Base-by-base conservation (phyloP, 2,329 filamentous ascomycete genomes). In the Ceratocystis destructans region DNA sequence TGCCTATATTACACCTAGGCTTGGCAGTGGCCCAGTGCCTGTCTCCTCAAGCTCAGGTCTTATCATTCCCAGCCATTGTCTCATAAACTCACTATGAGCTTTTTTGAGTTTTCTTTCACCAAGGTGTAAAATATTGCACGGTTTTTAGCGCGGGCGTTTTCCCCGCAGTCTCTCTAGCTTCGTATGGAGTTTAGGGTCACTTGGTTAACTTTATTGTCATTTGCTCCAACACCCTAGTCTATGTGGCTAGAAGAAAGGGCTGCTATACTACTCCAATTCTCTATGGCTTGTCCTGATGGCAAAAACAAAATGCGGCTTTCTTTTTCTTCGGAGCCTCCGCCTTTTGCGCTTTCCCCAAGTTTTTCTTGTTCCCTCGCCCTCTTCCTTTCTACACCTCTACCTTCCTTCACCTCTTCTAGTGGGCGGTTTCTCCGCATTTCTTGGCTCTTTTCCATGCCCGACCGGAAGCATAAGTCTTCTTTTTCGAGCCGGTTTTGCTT, bases 401-500 rank as follows among this genome's bases (percentile, higher is more conserved):
- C 48, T 22, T 50, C n/a, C 17, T 10, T n/a, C 8, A 22, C 31
- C 28, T 57, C 28, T 57, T 31, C 31, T 31, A 22, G 50, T 31
- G 20, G 4, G 10, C 2, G 7, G 1, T 20, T 59, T 59, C 55
- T 59, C 53, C 53, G 37, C 53, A 59, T 8, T n/a, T 59, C 22
- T 33, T 33, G 4, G 53, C 53, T 7, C 22, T 10, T n/a, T 50
- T 50, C 22, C 8, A 17, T 31, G 53, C 53, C 28, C 25, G 12
- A 59, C 33, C 53, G 53, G 53, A 59, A 59, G 53, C 53, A 59
- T 59, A 37, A 33, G 53, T 17, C 28, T 17, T 59, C 7, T 31
- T n/a, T 59, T 33, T 15, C 7, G 25, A 59, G 53, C 53, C 25
- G 28, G 53, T 59, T 59, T 59, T 59, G 53, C 53, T 59, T 59